Evolutionary conservation across 805 yeast species (phyloP).

Genomic region (Starmerella stigmatis): DNA sequence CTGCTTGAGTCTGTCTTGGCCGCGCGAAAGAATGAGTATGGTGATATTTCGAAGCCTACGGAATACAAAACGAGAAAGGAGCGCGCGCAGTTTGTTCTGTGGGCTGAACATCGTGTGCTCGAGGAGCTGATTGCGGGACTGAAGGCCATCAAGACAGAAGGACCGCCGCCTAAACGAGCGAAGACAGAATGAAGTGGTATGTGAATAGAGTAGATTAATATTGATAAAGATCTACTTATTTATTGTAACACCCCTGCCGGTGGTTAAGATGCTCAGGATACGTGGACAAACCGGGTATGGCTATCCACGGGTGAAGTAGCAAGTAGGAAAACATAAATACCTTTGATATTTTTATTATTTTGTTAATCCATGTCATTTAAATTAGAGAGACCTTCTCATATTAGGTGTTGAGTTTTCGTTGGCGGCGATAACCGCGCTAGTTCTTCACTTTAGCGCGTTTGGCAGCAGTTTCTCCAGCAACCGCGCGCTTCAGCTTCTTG

Average conservation of each 20-base stretch:
- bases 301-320: no score
- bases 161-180: neutral
- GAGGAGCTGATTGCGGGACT: neutral
- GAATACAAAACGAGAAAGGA: neutral
- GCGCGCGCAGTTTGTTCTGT: neutral
- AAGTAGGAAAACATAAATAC: no score
- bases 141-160: neutral
- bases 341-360: neutral
- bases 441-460: conserved; percentile 12
- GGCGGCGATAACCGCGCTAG: no score
- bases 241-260: no score
- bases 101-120: conserved; percentile 17
- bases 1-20: conserved; percentile 15
- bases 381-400: no score
- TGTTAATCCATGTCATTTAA: neutral
- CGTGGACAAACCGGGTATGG: no score
- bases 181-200: no score
- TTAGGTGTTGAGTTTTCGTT: no score
- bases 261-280: no score
- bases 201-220: no score
- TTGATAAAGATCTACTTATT: no score
- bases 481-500: conserved; percentile 36
- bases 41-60: conserved; percentile 3
- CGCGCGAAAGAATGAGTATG: conserved; percentile 22
- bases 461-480: conserved; percentile 7